A percentile compares a stretch with the other conserved stretches of the same genome.
phyloP scores from a whole-genome alignment of 2,329 filamentous ascomycete genomes.

The Alternaria sp. region DNA sequence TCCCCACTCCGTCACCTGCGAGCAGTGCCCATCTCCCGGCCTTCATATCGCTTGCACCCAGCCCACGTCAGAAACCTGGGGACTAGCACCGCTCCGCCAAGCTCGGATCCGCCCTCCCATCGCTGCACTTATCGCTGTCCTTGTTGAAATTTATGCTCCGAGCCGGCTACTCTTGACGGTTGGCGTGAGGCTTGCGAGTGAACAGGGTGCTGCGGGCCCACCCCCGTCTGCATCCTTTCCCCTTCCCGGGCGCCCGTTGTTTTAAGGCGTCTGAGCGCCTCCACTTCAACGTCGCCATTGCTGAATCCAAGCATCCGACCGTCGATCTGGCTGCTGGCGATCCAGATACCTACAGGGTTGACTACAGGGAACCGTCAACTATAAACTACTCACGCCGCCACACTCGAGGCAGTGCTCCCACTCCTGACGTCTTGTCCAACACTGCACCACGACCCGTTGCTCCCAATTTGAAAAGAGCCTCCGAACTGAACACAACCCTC shows the following conservation, averaged over 20 bases:
- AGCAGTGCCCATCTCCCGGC: conserved; percentile 19
- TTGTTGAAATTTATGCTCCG: conserved; percentile 36
- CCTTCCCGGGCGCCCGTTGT: conserved; percentile 38
- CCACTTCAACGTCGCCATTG: conserved; percentile 45
- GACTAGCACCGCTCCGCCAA: conserved; percentile 31
- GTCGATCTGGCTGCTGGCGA: conserved; percentile 48
- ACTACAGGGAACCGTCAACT: conserved; percentile 41
- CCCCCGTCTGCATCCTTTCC: conserved; percentile 36
- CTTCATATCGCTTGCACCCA: conserved; percentile 26
- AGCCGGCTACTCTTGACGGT: conserved; percentile 32
- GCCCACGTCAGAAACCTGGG: conserved; percentile 25
- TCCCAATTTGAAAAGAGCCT: conserved; percentile 43
- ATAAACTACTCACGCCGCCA: conserved; percentile 49
- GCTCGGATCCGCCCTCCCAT: conserved; percentile 35
- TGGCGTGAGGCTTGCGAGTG: conserved; percentile 43
- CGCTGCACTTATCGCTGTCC: conserved; percentile 28
- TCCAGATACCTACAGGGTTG: conserved; percentile 47
- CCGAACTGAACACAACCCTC: conserved; percentile 44
- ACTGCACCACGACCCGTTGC: conserved; percentile 47
- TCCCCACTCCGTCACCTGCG: conserved; percentile 20
- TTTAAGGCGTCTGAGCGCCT: conserved; percentile 43
- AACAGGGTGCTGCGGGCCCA: conserved; percentile 33
- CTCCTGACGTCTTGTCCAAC: conserved; percentile 49
- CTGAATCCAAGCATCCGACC: conserved; percentile 39
- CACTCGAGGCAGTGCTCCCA: conserved; percentile 46